phyloP scores from a whole-genome alignment of 306 rosid genomes.

The Prosopis cineraria region DNA sequence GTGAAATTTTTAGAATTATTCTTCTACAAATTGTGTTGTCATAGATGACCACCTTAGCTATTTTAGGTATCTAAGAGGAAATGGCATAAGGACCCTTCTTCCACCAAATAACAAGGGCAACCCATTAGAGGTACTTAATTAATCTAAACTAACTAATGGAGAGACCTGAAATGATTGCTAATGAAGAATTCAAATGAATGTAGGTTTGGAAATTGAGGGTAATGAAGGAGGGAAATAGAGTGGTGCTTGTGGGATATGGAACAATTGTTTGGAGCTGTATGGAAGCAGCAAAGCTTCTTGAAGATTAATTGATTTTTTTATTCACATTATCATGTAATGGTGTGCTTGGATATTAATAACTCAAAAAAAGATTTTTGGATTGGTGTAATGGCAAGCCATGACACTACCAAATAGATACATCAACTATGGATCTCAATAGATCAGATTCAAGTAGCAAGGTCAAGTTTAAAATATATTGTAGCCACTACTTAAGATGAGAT shows the following conservation, averaged over 20 bases:
- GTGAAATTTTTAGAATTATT: not conserved
- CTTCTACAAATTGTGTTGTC: slow-evolving; percentile 27
- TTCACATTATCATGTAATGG: not conserved
- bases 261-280: slow-evolving; percentile 41
- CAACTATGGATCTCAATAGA: slow-evolving; percentile 50
- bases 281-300: slow-evolving; percentile 46
- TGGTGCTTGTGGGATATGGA: slow-evolving; percentile 54
- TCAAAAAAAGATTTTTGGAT: no score
- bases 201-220: slow-evolving; percentile 55
- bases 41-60: slow-evolving; percentile 52
- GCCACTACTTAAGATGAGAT: slow-evolving; percentile 23
- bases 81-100: slow-evolving; percentile 49
- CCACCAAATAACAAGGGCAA: slow-evolving; percentile 50
- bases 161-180: no score
- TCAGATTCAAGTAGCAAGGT: slow-evolving; percentile 50
- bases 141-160: no score
- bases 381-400: slow-evolving; percentile 47
- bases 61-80: slow-evolving; percentile 61
- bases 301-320: no score
- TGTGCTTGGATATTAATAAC: no score
- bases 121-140: slow-evolving; percentile 47
- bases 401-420: slow-evolving; percentile 55
- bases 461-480: slow-evolving; percentile 50
- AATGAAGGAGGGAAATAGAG: slow-evolving; percentile 46
- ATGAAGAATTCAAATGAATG: not conserved